These are phyloP conservation scores for Stropharia rugosoannulata DNA, from an alignment of 768 basidiomycete genomes.

Conservation along the genomic window DNA sequence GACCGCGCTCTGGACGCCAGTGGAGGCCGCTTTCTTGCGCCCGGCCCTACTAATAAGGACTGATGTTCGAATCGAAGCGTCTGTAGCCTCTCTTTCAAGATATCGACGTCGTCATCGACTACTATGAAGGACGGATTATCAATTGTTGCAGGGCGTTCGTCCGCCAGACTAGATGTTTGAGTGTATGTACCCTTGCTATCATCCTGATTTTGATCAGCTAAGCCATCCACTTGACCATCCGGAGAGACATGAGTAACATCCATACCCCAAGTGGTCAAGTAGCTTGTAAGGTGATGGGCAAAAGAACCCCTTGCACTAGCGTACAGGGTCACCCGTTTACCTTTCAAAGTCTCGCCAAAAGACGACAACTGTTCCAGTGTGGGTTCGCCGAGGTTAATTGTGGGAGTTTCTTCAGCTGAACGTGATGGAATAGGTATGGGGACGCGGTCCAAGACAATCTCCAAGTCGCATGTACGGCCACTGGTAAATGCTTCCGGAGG, in stretches of 20 bases:
- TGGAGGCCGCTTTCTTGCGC: slow-evolving; percentile 63
- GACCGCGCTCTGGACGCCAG: slow-evolving; percentile 71
- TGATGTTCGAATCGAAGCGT: slow-evolving; percentile 61
- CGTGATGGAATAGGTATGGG: slow-evolving; percentile 42
- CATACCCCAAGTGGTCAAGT: slow-evolving; percentile 94
- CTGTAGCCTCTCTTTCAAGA: slow-evolving; percentile 74
- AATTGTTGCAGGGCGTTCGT: neutral
- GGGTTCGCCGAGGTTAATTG: slow-evolving; percentile 68
- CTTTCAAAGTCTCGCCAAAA: slow-evolving; percentile 82
- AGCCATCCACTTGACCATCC: slow-evolving; percentile 49
- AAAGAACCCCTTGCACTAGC: slow-evolving; percentile 87
- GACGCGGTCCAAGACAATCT: slow-evolving; percentile 63
- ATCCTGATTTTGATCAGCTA: slow-evolving; percentile 16
- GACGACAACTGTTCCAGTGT: slow-evolving; percentile 72
- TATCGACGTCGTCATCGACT: slow-evolving; percentile 88
- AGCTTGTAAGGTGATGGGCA: slow-evolving; percentile 90
- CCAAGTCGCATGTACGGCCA: slow-evolving; percentile 66
- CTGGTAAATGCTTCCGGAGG: slow-evolving; percentile 37
- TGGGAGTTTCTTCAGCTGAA: slow-evolving; percentile 42
- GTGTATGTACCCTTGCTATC: slow-evolving; percentile 6
- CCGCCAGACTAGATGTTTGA: slow-evolving; percentile 3
- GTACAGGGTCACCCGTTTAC: slow-evolving; percentile 81
- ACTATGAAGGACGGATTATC: slow-evolving; percentile 64
- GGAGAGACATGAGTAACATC: slow-evolving; percentile 81
- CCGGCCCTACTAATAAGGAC: slow-evolving; percentile 26